A percentile compares a stretch with the other conserved stretches of the same genome.
phyloP scores from a whole-genome alignment of 345 rosid species.

The Triadica sebifera region DNA sequence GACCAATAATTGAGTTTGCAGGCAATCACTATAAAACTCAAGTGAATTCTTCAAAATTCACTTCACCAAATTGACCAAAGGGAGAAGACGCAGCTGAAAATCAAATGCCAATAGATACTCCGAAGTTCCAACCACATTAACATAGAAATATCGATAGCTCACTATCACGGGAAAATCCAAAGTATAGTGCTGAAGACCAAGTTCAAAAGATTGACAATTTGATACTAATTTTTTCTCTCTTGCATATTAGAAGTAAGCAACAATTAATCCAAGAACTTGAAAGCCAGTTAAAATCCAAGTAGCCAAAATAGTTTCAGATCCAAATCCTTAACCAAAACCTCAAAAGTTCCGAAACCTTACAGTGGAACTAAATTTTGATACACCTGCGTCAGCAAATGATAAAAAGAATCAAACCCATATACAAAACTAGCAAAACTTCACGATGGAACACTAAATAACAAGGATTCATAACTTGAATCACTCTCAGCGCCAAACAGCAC shows the following conservation, averaged over 20 bases:
- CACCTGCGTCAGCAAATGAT: constrained; percentile 28
- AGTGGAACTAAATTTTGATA: constrained; percentile 14
- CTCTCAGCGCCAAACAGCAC: not conserved
- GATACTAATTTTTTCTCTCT: not conserved
- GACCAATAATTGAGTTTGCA: not conserved
- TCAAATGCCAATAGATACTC: not conserved
- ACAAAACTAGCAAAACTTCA: constrained; percentile 13
- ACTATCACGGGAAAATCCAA: constrained; percentile 6
- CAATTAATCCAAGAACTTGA: constrained; percentile 4
- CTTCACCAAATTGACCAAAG: constrained; percentile 9
- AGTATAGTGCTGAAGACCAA: constrained; percentile 16
- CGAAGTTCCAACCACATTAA: constrained; percentile 1
- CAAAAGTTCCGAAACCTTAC: not conserved
- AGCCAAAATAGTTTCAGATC: constrained; percentile 4
- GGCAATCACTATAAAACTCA: not conserved
- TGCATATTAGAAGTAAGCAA: constrained; percentile 8
- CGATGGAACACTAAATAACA: not conserved
- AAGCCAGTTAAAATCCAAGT: constrained; percentile 1
- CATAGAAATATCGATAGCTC: constrained; percentile 1
- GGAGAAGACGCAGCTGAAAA: constrained; percentile 10
- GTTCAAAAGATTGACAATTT: not conserved
- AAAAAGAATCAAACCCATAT: constrained; percentile 19
- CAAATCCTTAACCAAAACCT: constrained; percentile 1
- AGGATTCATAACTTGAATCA: not conserved
- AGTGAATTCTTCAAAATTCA: constrained; percentile 12